phyloP scores from a whole-genome alignment of 257 asterid species.

The Mitragyna speciosa region DNA sequence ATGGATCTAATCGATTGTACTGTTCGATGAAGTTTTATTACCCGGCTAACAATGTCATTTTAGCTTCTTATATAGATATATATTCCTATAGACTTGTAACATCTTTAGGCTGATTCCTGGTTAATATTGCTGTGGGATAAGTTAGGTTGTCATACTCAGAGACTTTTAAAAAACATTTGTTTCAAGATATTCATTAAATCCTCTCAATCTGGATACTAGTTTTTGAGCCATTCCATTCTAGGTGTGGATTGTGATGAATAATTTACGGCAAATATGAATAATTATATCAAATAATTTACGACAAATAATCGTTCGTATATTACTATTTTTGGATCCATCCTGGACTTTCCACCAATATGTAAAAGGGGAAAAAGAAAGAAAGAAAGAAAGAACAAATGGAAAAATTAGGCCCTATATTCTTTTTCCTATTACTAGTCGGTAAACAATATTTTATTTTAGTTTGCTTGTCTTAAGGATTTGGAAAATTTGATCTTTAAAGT shows the following conservation, averaged over 20 bases:
- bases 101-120: neutral
- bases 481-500: neutral
- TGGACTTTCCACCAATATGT: neutral
- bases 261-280: neutral
- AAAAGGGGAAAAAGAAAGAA: neutral
- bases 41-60: neutral
- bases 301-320: neutral
- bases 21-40: constrained; percentile 8
- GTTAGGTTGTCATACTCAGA: neutral
- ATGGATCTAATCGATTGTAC: constrained; percentile 15
- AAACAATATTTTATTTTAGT: constrained; percentile 3
- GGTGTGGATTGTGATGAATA: neutral
- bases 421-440: neutral
- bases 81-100: constrained; percentile 1
- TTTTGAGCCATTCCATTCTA: neutral
- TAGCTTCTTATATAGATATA: neutral
- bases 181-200: neutral
- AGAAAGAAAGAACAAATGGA: neutral
- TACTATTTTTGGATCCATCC: neutral
- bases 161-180: neutral
- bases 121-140: neutral
- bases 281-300: neutral
- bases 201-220: neutral
- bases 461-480: constrained; percentile 3
- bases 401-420: neutral